Evolutionary conservation across 306 rosid species (phyloP).

Genomic region (Amphicarpaea edgeworthii): DNA sequence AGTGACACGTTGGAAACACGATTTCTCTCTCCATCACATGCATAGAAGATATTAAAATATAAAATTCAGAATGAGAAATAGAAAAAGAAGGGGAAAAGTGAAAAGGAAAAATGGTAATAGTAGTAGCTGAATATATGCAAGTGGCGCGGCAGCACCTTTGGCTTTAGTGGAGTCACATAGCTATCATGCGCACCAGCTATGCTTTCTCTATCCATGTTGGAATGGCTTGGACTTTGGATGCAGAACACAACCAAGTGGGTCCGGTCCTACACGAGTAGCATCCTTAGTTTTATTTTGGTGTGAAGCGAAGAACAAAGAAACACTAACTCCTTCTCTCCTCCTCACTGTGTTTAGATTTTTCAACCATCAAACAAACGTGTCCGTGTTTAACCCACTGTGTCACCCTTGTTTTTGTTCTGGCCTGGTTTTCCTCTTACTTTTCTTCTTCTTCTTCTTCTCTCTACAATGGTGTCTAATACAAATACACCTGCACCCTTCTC

Average conservation of each 20-base stretch:
- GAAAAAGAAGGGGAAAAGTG: background rate
- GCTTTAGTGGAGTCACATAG: constrained; percentile 59
- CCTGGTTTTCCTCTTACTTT: background rate
- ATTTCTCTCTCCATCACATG: constrained; percentile 60
- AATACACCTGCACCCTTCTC: constrained; percentile 48
- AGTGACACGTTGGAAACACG: constrained; percentile 33
- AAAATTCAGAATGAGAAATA: constrained; percentile 12
- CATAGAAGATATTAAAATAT: background rate
- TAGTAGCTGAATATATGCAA: constrained; percentile 10
- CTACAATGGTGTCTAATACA: constrained; percentile 30
- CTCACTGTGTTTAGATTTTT: constrained; percentile 3
- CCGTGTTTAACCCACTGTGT: constrained; percentile 39
- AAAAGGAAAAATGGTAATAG: constrained; percentile 9
- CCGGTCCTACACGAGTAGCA: constrained; percentile 50
- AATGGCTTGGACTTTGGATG: constrained; percentile 26
- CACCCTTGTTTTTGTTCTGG: constrained; percentile 37
- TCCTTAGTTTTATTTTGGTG: constrained; percentile 42
- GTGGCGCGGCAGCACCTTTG: constrained; percentile 47
- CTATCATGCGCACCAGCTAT: constrained; percentile 79
- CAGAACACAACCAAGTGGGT: constrained; percentile 40
- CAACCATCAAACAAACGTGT: constrained; percentile 45
- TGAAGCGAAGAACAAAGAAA: background rate
- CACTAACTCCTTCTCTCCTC: background rate
- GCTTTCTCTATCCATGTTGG: constrained; percentile 34
- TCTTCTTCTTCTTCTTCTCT: too few species aligned